Base-by-base conservation (phyloP, 805 yeast species). In the Myxozyma lipomycoides region DNA sequence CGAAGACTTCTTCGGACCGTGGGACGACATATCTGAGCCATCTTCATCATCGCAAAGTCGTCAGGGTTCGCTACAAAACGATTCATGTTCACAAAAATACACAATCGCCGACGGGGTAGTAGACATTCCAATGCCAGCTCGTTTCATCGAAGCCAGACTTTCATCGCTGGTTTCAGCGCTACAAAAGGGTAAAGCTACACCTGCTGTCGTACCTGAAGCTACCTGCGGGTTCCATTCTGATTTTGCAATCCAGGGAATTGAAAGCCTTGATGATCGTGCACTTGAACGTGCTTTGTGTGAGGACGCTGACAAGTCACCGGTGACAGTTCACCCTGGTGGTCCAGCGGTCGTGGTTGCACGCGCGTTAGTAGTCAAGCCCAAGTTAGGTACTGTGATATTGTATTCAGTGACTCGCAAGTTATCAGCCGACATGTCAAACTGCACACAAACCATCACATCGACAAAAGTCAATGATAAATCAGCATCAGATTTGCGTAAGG, bases 1-100 rank as follows among this genome's bases (percentile, higher is more conserved):
- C 28, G 37, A 10, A 12, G 45, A 41, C n/a, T 41, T 41, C 17
- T 41, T 41, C 28, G 45, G 45, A n/a, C 36, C 45, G 12, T 41
- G 45, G 45, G 45, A 41, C 4, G 45, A 41, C 32, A 15, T 40
- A 12, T 40, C 34, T 15, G n/a, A 6, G 19, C 7, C 6, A 6
- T 7, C 6, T 6, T 12, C 19, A 10, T 9, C 19, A 7, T 6
- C n/a, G 21, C 6, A 35, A 5, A 15, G 21, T 7, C 32, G 32
- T 28, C 32, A 28, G 12, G 12, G 12, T 28, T 12, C 32, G 7
- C 12, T 28, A 12, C 32, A 28, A 28, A 9, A 9, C 12, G 19
- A 35, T 17, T 35, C n/a, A 6, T 35, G 38, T 15, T 21, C 38
- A 17, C n/a, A n/a, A n/a, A 35, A 35, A 9, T 35, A 35, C 19